Conservation (phyloP, 1,284 basidiomycete genomes). For the Cutaneotrichosporon mucoides region DNA sequence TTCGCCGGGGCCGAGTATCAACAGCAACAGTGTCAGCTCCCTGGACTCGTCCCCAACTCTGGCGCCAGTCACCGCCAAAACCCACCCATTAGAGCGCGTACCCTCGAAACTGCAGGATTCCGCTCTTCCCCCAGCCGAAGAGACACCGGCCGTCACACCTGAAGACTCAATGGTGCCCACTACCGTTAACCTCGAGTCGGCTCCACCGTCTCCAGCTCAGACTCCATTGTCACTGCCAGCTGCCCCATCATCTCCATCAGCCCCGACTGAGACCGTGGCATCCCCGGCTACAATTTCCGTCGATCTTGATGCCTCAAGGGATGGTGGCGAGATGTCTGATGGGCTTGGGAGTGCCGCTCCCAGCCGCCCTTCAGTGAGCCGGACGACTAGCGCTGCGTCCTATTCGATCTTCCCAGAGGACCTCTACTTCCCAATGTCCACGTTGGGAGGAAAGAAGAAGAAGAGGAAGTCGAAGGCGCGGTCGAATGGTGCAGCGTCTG, state of each 20-base stretch:
- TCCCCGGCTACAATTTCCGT: background rate
- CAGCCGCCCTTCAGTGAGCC: slow-evolving; percentile 1
- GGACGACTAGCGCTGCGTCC: background rate
- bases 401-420: slow-evolving; percentile 39
- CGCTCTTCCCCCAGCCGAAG: background rate
- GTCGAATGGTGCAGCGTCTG: background rate
- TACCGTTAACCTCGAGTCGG: slow-evolving; percentile 1
- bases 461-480: slow-evolving; percentile 32
- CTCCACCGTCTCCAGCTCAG: background rate
- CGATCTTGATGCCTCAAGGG: background rate
- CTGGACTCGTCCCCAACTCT: slow-evolving; percentile 2
- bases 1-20: background rate
- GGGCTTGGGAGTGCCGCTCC: background rate
- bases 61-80: background rate
- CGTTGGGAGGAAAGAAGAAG: slow-evolving; percentile 23
- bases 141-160: background rate
- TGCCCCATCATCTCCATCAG: background rate
- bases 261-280: background rate
- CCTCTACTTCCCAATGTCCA: slow-evolving; percentile 28
- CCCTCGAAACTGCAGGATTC: background rate
- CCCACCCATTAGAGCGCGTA: background rate
- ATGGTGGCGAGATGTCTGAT: slow-evolving; percentile 7
- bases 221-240: background rate
- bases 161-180: background rate
- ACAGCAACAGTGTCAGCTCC: background rate